Conservation (phyloP, 306 rosid genomes). For the Luffa aegyptiaca region DNA sequence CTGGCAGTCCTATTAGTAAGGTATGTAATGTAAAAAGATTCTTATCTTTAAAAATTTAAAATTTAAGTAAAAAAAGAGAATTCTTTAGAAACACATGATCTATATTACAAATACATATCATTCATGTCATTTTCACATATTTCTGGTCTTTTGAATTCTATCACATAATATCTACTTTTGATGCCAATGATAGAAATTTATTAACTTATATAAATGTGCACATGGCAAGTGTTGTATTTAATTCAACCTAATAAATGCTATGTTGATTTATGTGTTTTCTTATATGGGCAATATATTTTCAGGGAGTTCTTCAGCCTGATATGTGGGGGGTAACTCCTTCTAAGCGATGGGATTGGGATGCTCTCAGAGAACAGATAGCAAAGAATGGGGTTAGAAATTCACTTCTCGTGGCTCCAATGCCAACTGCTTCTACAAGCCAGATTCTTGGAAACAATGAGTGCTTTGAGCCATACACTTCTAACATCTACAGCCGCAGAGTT, state of each 20-base stretch:
- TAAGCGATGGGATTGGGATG: constrained; percentile 65
- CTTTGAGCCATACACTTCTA: constrained; percentile 91
- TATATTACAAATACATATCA: neutral
- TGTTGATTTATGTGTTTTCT: neutral
- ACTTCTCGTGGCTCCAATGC: constrained; percentile 88
- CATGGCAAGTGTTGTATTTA: neutral
- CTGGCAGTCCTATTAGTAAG: constrained; percentile 81
- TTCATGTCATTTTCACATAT: neutral
- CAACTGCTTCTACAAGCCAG: constrained; percentile 87
- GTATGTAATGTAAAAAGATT: constrained; percentile 17
- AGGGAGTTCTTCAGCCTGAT: constrained; percentile 88
- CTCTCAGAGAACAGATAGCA: constrained; percentile 38
- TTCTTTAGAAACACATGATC: neutral
- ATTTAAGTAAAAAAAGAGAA: neutral
- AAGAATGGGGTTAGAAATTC: constrained; percentile 67
- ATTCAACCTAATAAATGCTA: neutral
- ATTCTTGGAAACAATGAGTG: constrained; percentile 91
- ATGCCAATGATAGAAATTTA: neutral
- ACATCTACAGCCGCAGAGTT: constrained; percentile 79
- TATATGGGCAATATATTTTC: constrained; percentile 10
- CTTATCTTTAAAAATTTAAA: neutral
- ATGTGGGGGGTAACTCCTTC: constrained; percentile 81
- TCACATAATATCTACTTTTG: neutral
- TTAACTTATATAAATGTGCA: neutral
- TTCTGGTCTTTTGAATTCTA: neutral